Evolutionary conservation across 2,329 filamentous ascomycete species (phyloP), one percentile per base, ranked within the genome.

Genomic region (Sporothrix schenckii): DNA sequence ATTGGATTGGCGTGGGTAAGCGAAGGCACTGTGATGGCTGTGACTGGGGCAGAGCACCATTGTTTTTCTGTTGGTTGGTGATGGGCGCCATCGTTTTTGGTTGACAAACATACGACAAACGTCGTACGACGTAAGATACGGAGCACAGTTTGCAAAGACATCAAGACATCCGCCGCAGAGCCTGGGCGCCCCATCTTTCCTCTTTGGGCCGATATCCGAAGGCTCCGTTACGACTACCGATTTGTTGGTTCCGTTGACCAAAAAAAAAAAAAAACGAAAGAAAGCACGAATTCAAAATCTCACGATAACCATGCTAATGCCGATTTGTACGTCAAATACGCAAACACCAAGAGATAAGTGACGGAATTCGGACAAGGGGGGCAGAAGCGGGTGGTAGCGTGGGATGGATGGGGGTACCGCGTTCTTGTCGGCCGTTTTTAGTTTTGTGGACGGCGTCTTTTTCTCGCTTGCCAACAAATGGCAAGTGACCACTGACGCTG

Each of bases 381-480:
- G 2, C 50, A 30, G 34, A 10, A 65, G 61, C 47, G 61, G 61
- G 61, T 65, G 61, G 41, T 24, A 65, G 61, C 61, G 61, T 50
- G 61, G 61, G 61, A 50, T 65, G 41, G 39, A 58, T 61, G 60
- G 60, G 60, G 61, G 44, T 16, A 44, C 41, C 2, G 9, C 7
- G 19, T 47, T 24, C 39, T 61, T 21, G 34, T 4, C 7, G 39
- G 3, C 9, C 14, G 16, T 10, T 63, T 27, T 11, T 16, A 3
- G 11, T 27, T 49, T 63, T 21, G 4, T 44, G 41, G 11, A 14
- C 41, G 39, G 5, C 27, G 24, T 39, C 58, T 11, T 65, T 30
- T 47, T 53, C 47, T 47, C 63, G 47, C 63, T 39, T 34, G 63
- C 63, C 63, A 66, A 52, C 63, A 52, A 50, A 65, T 41, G 50